A percentile compares a stretch with the other conserved stretches of the same genome.
These are phyloP conservation scores for Perkinsus olseni DNA, from an alignment of 169 alveolate genomes.

Conservation along the genomic window DNA sequence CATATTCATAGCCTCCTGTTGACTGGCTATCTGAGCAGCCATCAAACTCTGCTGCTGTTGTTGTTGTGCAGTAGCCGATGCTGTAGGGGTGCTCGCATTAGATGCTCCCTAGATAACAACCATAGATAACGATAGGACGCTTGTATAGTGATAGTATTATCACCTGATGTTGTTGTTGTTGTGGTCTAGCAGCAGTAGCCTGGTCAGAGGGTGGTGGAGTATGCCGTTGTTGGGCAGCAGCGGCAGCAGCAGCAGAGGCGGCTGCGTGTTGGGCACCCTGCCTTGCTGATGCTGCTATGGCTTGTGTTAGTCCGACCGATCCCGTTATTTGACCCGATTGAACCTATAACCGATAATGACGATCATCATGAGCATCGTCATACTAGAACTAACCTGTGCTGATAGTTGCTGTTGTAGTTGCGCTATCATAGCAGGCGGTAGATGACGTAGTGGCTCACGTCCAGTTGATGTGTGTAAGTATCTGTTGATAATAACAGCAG, in stretches of 20 bases:
- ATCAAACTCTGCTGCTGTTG: background rate
- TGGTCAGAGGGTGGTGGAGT: no score
- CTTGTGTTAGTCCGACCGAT: background rate
- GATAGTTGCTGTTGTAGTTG: background rate
- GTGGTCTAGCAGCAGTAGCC: no score
- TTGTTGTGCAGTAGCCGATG: background rate
- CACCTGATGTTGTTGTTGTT: no score
- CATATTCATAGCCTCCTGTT: background rate
- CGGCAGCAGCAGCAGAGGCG: background rate
- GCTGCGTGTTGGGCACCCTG: background rate
- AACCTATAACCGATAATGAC: background rate
- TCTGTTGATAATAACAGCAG: background rate
- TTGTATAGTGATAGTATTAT: background rate
- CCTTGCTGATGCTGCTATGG: background rate
- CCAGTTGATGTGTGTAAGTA: background rate
- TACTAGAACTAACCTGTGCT: background rate
- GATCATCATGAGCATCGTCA: background rate
- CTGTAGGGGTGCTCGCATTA: background rate
- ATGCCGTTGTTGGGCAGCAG: background rate
- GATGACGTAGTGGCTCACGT: background rate
- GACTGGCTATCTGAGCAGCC: background rate
- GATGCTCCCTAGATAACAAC: background rate
- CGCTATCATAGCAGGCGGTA: background rate
- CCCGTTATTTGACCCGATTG: background rate
- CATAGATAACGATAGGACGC: no score